A percentile compares a stretch with the other conserved stretches of the same genome.
Evolutionary conservation across 306 rosid species (phyloP).

Genomic region (Vigna reflexopilosa): DNA sequence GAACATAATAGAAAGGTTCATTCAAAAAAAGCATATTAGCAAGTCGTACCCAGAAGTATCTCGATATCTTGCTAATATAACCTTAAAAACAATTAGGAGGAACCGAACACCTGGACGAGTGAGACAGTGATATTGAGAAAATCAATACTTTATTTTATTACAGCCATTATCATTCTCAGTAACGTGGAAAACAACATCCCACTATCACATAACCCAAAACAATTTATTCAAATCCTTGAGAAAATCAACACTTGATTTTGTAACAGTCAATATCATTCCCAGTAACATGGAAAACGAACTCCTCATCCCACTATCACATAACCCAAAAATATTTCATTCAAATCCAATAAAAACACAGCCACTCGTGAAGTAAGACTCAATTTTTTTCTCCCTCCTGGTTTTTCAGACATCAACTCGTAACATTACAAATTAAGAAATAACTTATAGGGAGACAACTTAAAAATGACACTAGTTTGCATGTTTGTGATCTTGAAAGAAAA

Average conservation of each 20-base stretch:
- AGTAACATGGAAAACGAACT: neutral
- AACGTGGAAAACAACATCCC: neutral
- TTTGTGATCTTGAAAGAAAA: conserved; percentile 21
- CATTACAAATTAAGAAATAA: conserved; percentile 19
- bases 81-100: neutral
- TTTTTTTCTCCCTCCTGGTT: neutral
- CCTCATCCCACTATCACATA: conserved; percentile 14
- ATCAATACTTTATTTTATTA: conserved; percentile 31
- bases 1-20: conserved; percentile 6
- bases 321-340: neutral
- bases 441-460: neutral
- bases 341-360: neutral
- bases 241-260: conserved; percentile 27
- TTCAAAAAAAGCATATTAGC: neutral
- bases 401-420: conserved; percentile 28
- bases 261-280: conserved; percentile 12
- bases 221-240: neutral
- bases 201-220: conserved; percentile 9
- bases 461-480: conserved; percentile 1
- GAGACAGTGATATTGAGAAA: neutral
- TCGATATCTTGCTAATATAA: neutral
- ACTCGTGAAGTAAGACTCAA: conserved; percentile 24
- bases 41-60: neutral
- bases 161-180: conserved; percentile 3
- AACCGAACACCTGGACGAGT: neutral